A percentile compares a stretch with the other conserved stretches of the same genome.
Conservation (phyloP, 805 yeast genomes). For the Kuraishia piskuri region DNA sequence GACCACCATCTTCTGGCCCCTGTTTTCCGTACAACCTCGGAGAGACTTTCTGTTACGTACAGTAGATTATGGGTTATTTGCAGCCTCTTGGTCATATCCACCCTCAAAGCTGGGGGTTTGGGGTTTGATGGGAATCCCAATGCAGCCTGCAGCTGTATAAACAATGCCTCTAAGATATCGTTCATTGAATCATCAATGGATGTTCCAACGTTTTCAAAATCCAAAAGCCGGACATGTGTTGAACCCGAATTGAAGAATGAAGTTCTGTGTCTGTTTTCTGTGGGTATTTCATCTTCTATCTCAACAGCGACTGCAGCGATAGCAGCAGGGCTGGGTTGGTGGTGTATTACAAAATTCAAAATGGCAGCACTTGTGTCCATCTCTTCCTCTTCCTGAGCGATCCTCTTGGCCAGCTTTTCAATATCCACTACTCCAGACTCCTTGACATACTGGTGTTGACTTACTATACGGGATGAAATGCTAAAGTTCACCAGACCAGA, state of each 20-base stretch:
- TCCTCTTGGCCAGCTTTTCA: not conserved
- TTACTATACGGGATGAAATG: conserved; percentile 3
- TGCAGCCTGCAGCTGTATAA: conserved; percentile 53
- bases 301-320: not conserved
- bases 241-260: not conserved
- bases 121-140: conserved; percentile 53
- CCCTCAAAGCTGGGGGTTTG: conserved; percentile 41
- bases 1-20: not conserved
- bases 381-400: not conserved
- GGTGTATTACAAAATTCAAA: not conserved
- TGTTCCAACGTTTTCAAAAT: not conserved
- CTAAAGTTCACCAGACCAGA: conserved; percentile 6
- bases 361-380: not conserved
- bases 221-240: not conserved
- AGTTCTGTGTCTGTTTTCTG: not conserved
- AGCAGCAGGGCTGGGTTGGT: too few species aligned
- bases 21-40: not conserved
- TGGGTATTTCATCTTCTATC: not conserved
- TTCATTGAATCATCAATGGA: not conserved
- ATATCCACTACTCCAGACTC: not conserved
- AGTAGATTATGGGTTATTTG: conserved; percentile 3
- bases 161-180: conserved; percentile 39
- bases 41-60: conserved; percentile 1
- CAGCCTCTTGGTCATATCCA: conserved; percentile 27
- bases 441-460: too few species aligned